These are phyloP conservation scores for Urostyla sp. DNA, from an alignment of 73 alveolate species.

Conservation along the genomic window DNA sequence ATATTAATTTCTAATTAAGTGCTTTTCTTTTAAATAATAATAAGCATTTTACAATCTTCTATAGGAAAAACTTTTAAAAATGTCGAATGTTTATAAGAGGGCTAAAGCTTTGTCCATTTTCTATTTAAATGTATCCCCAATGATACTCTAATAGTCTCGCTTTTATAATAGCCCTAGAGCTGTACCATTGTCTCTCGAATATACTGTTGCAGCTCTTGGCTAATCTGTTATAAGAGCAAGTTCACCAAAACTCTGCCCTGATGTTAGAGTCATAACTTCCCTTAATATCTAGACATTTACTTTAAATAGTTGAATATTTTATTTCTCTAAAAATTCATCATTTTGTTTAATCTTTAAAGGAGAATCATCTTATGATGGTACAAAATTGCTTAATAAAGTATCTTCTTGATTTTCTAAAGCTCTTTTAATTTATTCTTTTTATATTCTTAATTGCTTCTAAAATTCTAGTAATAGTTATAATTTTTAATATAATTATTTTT, in stretches of 20 bases:
- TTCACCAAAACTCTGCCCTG: constrained; percentile 57
- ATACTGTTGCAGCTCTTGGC: constrained; percentile 43
- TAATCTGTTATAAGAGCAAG: constrained; percentile 37
- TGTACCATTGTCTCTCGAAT: not conserved
- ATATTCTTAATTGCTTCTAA: not conserved
- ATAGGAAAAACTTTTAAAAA: not conserved
- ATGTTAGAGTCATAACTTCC: constrained; percentile 20
- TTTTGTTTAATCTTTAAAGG: not conserved
- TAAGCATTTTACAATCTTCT: constrained; percentile 14
- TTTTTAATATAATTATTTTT: not conserved
- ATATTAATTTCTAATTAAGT: not conserved
- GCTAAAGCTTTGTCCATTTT: constrained; percentile 46
- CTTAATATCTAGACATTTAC: not conserved
- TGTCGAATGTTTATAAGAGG: constrained; percentile 2
- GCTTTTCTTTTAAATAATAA: constrained; percentile 44
- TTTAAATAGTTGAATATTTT: not conserved
- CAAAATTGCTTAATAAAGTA: not conserved
- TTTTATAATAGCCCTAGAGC: constrained; percentile 32
- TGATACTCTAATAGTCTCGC: constrained; percentile 19
- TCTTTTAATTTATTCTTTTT: not conserved
- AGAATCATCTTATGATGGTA: not conserved
- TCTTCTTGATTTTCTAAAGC: not conserved
- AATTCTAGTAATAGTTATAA: constrained; percentile 3
- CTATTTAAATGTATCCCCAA: constrained; percentile 36
- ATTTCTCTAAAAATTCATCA: not conserved